phyloP scores from a whole-genome alignment of 1,284 basidiomycete species.

The Apiotrichum gracile region DNA sequence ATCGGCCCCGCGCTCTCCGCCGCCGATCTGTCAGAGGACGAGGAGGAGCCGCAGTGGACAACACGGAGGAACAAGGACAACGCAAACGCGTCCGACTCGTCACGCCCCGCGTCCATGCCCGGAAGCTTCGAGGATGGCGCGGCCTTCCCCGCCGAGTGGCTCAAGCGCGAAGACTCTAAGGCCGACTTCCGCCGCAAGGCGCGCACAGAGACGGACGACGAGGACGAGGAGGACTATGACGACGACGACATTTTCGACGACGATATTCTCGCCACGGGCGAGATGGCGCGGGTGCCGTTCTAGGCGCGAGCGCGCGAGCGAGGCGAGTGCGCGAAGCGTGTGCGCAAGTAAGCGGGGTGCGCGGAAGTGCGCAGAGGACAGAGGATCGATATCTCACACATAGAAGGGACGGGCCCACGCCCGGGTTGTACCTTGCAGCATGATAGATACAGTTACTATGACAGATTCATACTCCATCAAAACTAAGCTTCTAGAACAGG shows the following conservation, averaged over 20 bases:
- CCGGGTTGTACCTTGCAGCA: too few species aligned
- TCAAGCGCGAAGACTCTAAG: conserved; percentile 13
- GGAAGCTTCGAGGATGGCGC: conserved; percentile 56
- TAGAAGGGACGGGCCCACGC: too few species aligned
- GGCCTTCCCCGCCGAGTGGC: conserved; percentile 27
- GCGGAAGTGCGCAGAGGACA: too few species aligned
- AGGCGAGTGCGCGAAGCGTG: background rate
- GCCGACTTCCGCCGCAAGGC: background rate
- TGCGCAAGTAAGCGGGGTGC: too few species aligned
- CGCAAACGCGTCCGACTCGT: conserved; percentile 29
- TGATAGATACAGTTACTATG: too few species aligned
- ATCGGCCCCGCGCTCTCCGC: conserved; percentile 36
- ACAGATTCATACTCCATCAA: too few species aligned
- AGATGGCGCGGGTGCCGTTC: conserved; percentile 79
- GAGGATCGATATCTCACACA: too few species aligned
- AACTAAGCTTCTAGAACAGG: too few species aligned
- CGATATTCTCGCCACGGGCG: conserved; percentile 69
- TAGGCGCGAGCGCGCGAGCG: conserved; percentile 5
- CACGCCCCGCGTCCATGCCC: conserved; percentile 58
- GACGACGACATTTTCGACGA: conserved; percentile 58
- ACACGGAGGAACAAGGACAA: conserved; percentile 53
- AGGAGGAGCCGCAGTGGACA: conserved; percentile 53
- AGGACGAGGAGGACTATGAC: conserved; percentile 13
- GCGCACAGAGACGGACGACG: background rate
- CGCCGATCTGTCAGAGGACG: conserved; percentile 33